Evolutionary conservation across 2,329 filamentous ascomycete species (phyloP), one percentile per base, ranked within the genome.

Genomic region (Neoarthrinium moseri): DNA sequence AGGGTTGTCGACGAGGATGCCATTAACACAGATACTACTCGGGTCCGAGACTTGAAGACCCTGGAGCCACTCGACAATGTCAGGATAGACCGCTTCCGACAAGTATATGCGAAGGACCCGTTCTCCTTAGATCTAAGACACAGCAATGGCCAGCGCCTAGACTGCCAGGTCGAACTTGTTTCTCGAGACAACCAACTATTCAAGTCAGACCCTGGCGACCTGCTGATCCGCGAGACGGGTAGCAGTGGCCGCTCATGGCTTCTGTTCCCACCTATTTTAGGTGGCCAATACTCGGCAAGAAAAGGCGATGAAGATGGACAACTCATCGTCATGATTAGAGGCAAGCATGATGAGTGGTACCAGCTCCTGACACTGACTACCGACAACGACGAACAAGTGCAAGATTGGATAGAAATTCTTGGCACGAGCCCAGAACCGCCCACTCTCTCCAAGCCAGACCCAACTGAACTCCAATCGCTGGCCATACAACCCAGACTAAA

Each of bases 151-250:
- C 92, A 97, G 63, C 78, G 91, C 49, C 77, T 99, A 35, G 89
- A 90, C 57, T 96, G 94, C 61, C 87, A 88, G 56, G 82, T 96
- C 13, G 94, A 99, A 63, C 64, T 99, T 23, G 77, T 97, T 12
- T 80, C 92, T 53, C 83, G 94, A 60, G 92, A 97, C 60, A 89
- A 89, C 56, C 75, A 83, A 20, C 74, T 78, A n/a, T 79, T 81
- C 39, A 75, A 79, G 27, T 79, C 80, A 3, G 80, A 86, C 51
- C 73, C 80, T 39, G 91, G 92, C 6, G 94, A 99, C 64, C 64
- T 99, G n/a, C 78, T 99, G 18, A 86, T 99, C 46, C 91, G 92
- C 54, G 91, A 97, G 65, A 83, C 91, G n/a, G 90, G 91, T 35
- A 79, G 81, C 43, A 77, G 79, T 5, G 83, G 86, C 12, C 81